Base-by-base conservation (phyloP, 352 stramenopile species). In the Globisporangium parvum region DNA sequence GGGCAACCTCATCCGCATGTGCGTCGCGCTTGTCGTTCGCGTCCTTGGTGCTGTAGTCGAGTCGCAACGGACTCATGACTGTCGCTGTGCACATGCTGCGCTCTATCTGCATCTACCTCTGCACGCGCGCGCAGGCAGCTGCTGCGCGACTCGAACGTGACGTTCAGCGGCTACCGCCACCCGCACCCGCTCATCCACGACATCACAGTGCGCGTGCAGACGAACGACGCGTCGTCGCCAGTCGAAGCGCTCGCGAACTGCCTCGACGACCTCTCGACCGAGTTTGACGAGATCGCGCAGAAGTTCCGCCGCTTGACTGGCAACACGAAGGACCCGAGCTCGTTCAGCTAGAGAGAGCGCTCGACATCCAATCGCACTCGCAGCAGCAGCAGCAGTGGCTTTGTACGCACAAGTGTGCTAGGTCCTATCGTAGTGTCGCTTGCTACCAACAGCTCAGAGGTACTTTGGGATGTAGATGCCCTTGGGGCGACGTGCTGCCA, bases 1-100 rank as follows among this genome's bases (percentile, higher is more conserved):
- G 45, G 93, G 87, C 44, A 99, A 99, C 69, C 85, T 99, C 58
- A 86, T 99, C 58, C 93, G 96, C 55, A 98, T 98, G 94, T 96
- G 67, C 73, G 81, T 57, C 53, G n/a, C n/a, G n/a, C n/a, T n/a
- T n/a, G n/a, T n/a, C n/a, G n/a, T n/a, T n/a, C n/a, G n/a, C n/a
- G n/a, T n/a, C n/a, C n/a, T n/a, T n/a, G n/a, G n/a, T n/a, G n/a
- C n/a, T n/a, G n/a, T n/a, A n/a, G n/a, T 12, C n/a, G 9, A n/a
- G 44, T 0, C 15, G 45, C 20, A 35, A 51, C 9, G n/a, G 45
- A n/a, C 31, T 12, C 0, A 21, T 4, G 9, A 31, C 12, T 42
- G 10, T 20, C 42, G 18, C 37, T 56, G 21, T 44, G 8, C 20
- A 8, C n/a, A n/a, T n/a, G n/a, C n/a, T 33, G 28, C 8, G 39